Base-by-base conservation (phyloP, 805 yeast species). In the Metschnikowia peoriensis region DNA sequence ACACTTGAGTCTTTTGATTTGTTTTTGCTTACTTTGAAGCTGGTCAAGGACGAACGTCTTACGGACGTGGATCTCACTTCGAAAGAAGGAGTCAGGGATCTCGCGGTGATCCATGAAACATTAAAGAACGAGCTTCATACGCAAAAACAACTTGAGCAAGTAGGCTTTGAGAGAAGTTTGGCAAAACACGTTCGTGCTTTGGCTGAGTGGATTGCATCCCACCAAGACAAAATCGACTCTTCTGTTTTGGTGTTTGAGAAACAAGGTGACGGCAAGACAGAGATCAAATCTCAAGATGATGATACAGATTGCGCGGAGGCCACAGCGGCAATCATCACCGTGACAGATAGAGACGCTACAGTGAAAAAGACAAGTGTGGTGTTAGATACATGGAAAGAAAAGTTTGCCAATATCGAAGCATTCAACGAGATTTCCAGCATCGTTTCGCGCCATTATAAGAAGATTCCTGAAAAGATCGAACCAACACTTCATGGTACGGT, bases 31-130 rank as follows among this genome's bases (percentile, higher is more conserved):
- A 40, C 49, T 2, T 47, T 73, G 15, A 40, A 50, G 1, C 22
- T 45, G n/a, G 43, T 63, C 22, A 61, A 65, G 22, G 76, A 72
- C 51, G 70, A 69, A 11, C 54, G 75, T 38, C 58, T 72, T 14
- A 48, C 61, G 3, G 54, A 56, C 17, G 55, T 71, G 38, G 64
- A 66, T 41, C 40, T 66, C 44, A 35, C 47, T 8, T 47, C 51
- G 8, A 40, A 50, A 28, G 52, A 49, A 9, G 59, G 55, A n/a
- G n/a, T 53, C 6, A 57, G 52, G 10, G 76, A 72, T 41, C 47
- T 70, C 4, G 61, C 53, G 4, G 51, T 63, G 17, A 66, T 74
- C 11, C 70, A 65, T 46, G 67, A 65, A 8, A 61, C 61, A 7
- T 54, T 74, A 43, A 62, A 61, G 42, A 53, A 54, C 42, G 75